phyloP scores from a whole-genome alignment of 1,284 basidiomycete species.

The Vanrija humicola region DNA sequence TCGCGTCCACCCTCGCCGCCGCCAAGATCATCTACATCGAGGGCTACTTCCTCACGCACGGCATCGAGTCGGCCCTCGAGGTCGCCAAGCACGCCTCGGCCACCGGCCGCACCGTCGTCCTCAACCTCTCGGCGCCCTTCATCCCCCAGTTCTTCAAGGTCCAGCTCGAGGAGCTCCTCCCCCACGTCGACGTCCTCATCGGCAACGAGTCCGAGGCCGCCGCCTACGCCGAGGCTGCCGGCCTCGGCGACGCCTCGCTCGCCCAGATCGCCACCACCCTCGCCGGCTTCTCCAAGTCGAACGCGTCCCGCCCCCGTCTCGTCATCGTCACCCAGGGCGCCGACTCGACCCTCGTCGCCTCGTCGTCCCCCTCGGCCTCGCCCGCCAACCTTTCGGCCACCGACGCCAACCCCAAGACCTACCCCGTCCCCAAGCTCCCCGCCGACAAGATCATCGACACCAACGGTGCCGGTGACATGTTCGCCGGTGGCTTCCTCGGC shows the following conservation, averaged over 20 bases:
- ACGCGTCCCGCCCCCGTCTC: constrained; percentile 67
- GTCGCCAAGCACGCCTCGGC: constrained; percentile 77
- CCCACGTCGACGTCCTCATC: constrained; percentile 80
- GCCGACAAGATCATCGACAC: constrained; percentile 85
- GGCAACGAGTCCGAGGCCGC: constrained; percentile 94
- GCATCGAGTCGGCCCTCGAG: constrained; percentile 67
- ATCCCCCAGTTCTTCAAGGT: constrained; percentile 90
- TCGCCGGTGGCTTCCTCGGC: constrained; percentile 95
- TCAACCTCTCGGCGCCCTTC: constrained; percentile 98
- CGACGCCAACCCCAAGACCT: constrained; percentile 54
- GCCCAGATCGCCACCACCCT: constrained; percentile 67
- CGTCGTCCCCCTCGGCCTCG: constrained; percentile 56
- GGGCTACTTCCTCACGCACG: constrained; percentile 97
- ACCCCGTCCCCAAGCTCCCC: constrained; percentile 61
- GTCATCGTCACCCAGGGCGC: constrained; percentile 93
- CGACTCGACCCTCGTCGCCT: constrained; percentile 73
- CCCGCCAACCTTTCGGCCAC: constrained; percentile 42
- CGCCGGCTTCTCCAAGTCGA: constrained; percentile 61
- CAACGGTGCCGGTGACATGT: constrained; percentile 98
- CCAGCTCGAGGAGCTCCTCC: constrained; percentile 73
- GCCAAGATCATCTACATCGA: constrained; percentile 93
- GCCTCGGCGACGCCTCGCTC: constrained; percentile 58
- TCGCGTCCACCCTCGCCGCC: constrained; percentile 70
- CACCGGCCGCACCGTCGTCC: constrained; percentile 74
- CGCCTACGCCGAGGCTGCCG: constrained; percentile 70